Base-by-base conservation (phyloP, 768 basidiomycete genomes). In the Lentinula sp. region DNA sequence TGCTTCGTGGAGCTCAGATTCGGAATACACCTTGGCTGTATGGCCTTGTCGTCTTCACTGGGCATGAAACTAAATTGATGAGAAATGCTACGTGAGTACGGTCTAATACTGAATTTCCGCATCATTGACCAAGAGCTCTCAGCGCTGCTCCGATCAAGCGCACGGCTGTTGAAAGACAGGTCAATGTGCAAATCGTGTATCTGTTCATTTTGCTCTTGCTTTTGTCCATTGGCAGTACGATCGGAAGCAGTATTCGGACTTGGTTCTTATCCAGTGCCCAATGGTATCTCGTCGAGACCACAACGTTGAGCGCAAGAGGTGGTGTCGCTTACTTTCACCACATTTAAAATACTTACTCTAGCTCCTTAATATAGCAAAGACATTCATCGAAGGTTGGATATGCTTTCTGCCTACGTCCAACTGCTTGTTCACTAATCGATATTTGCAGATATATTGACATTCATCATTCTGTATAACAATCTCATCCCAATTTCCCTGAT, bases 401-500 rank as follows among this genome's bases (percentile, higher is more conserved):
- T 36, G 20, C 43, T 61, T 10, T 15, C 23, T 33, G 39, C 45
- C 33, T 20, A 20, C n/a, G 32, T 46, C 51, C 23, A n/a, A 48
- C 39, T 13, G 6, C 6, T 5, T 9, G 13, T 67, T 66, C 42
- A 59, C 59, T 68, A 16, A 68, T 59, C 60, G 56, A 52, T 63
- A 64, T 62, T 62, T 6, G 61, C 66, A 93, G 96, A 99, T 72
- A 93, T 98, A 61, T 81, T 99, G 42, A 98, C 97, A 9, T 99
- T 98, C 78, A 92, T 98, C 74, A 96, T 99, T 73, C 81, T 98
- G 43, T 98, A 98, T 81, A 98, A 98, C 79, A 99, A 98, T 77
- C 82, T 99, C 66, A 98, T 99, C 63, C 96, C 96, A 3, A 99
- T 99, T 68, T 98, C 96, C 60, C 87, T 99, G 66, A 96, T 98